Percentiles rank a stretch among this genome's conserved stretches.
These are phyloP conservation scores for Suillus luteus DNA, from an alignment of 768 basidiomycete genomes.

Conservation along the genomic window DNA sequence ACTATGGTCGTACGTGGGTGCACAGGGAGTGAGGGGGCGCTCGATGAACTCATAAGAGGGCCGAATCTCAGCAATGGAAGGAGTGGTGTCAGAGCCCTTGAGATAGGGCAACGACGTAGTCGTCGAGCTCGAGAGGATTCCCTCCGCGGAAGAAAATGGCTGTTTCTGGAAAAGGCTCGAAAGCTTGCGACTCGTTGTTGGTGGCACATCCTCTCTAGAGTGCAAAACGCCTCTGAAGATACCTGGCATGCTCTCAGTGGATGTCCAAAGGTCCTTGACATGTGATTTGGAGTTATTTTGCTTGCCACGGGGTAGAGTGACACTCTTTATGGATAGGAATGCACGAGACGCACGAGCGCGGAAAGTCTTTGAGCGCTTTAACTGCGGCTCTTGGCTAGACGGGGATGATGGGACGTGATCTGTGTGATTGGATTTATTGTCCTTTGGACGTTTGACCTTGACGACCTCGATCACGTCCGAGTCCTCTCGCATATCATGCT, in stretches of 20 bases:
- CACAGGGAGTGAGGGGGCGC: conserved; percentile 16
- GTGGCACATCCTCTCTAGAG: conserved; percentile 19
- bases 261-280: conserved; percentile 41
- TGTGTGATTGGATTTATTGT: conserved; percentile 8
- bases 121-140: conserved; percentile 15
- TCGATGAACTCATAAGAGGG: conserved; percentile 14
- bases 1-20: conserved; percentile 19
- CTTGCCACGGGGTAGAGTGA: conserved; percentile 31
- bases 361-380: conserved; percentile 43
- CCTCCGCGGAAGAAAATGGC: conserved; percentile 25
- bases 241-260: conserved; percentile 29
- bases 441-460: conserved; percentile 49
- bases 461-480: conserved; percentile 61
- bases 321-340: conserved; percentile 47
- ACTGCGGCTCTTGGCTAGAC: conserved; percentile 24
- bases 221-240: conserved; percentile 25
- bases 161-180: conserved; percentile 25
- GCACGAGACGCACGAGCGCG: conserved; percentile 49
- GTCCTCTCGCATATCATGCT: conserved; percentile 45
- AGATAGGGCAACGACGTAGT: conserved; percentile 16
- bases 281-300: conserved; percentile 35
- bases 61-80: conserved; percentile 21
- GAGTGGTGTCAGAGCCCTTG: conserved; percentile 29
- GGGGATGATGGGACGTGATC: conserved; percentile 1
- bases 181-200: conserved; percentile 33